Conservation (phyloP, 2,329 filamentous ascomycete genomes). For the Bipolaris oryzae region DNA sequence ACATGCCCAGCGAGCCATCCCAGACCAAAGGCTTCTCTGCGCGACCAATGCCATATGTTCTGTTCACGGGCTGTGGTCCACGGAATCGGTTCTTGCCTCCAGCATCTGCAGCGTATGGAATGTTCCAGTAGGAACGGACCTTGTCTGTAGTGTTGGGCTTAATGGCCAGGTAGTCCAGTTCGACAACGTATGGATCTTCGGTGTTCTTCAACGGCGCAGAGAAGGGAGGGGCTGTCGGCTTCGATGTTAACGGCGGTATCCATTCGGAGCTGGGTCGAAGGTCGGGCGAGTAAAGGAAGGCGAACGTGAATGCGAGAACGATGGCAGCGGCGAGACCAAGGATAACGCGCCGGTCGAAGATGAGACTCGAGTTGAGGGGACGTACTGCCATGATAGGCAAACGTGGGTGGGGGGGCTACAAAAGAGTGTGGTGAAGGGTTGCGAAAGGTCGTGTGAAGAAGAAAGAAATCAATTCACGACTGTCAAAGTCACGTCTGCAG, state of each 20-base stretch:
- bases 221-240: slow-evolving; percentile 26
- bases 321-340: slow-evolving; percentile 28
- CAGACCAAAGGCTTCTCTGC: slow-evolving; percentile 35
- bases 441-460: slow-evolving; percentile 4
- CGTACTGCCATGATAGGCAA: slow-evolving; percentile 26
- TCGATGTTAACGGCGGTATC: slow-evolving; percentile 34
- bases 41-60: slow-evolving; percentile 32
- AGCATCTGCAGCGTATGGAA: slow-evolving; percentile 41
- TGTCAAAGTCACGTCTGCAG: slow-evolving; percentile 21
- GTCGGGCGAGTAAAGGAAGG: slow-evolving; percentile 36
- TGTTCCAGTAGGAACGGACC: slow-evolving; percentile 42
- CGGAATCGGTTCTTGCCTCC: slow-evolving; percentile 39
- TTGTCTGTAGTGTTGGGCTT: slow-evolving; percentile 37
- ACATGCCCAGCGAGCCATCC: slow-evolving; percentile 42
- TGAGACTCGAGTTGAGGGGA: slow-evolving; percentile 33
- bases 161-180: slow-evolving; percentile 41
- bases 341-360: slow-evolving; percentile 35
- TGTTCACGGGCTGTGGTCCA: slow-evolving; percentile 39
- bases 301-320: slow-evolving; percentile 33
- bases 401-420: background rate
- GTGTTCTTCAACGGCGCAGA: slow-evolving; percentile 31
- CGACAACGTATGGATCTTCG: slow-evolving; percentile 36
- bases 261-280: slow-evolving; percentile 32
- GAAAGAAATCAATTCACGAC: background rate
- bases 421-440: slow-evolving; percentile 16